Evolutionary conservation across 139 green algal genomes (phyloP).

Genomic region (Chlamydomonas eustigma): DNA sequence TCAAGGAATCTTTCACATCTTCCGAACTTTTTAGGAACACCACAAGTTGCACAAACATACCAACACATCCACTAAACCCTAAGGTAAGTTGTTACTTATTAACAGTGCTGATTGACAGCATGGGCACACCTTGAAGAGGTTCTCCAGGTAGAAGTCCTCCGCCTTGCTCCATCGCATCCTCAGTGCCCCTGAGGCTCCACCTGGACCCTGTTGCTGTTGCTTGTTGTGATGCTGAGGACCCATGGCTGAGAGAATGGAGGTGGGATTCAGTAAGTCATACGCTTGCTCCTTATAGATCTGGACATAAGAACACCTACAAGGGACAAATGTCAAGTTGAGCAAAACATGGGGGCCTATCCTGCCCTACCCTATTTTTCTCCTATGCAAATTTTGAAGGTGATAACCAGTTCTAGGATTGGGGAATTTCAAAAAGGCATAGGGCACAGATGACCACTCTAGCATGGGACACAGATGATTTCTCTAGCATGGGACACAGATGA

Average conservation of each 20-base stretch:
- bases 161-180: constrained; percentile 42
- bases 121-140: constrained; percentile 40
- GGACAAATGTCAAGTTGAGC: too few relatives aligned
- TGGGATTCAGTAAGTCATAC: constrained; percentile 40
- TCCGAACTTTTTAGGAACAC: neutral
- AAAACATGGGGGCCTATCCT: too few relatives aligned
- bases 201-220: neutral
- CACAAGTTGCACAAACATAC: too few relatives aligned
- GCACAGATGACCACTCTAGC: too few relatives aligned
- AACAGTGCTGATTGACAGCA: neutral
- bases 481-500: too few relatives aligned
- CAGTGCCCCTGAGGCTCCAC: constrained; percentile 14
- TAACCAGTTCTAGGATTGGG: too few relatives aligned
- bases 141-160: constrained; percentile 55
- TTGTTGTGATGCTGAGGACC: neutral
- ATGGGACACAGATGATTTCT: too few relatives aligned
- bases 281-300: constrained; percentile 63
- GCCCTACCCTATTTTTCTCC: too few relatives aligned
- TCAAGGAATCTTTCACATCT: neutral
- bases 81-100: neutral
- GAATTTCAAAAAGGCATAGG: too few relatives aligned
- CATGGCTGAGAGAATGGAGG: constrained; percentile 5
- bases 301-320: constrained; percentile 28
- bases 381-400: too few relatives aligned
- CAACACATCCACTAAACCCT: too few relatives aligned